These are phyloP conservation scores for Monosporascus sp. DNA, from an alignment of 2,329 filamentous ascomycete genomes.

Conservation along the genomic window DNA sequence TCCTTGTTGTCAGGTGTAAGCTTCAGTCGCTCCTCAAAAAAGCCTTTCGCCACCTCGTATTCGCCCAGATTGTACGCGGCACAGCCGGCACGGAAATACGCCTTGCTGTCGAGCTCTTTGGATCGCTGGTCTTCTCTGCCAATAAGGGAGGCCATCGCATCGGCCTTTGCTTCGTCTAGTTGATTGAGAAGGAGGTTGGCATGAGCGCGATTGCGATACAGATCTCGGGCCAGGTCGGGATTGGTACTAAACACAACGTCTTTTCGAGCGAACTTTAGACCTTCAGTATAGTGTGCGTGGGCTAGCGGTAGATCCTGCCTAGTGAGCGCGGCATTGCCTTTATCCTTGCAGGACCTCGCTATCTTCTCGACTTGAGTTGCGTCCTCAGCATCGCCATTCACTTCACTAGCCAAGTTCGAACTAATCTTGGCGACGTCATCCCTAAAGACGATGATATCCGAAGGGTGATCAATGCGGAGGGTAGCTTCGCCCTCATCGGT, in stretches of 20 bases:
- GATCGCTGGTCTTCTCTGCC: slow-evolving; percentile 3
- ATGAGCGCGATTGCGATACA: slow-evolving; percentile 25
- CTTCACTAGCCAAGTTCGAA: not conserved
- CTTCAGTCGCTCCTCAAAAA: slow-evolving; percentile 16
- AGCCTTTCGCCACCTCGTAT: slow-evolving; percentile 15
- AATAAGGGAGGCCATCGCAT: slow-evolving; percentile 26
- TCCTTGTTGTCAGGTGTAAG: slow-evolving; percentile 19
- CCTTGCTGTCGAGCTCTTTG: slow-evolving; percentile 23
- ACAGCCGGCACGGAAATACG: slow-evolving; percentile 26
- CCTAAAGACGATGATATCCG: slow-evolving; percentile 19
- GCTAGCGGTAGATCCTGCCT: slow-evolving; percentile 15
- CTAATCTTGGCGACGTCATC: not conserved
- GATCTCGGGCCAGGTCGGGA: slow-evolving; percentile 22
- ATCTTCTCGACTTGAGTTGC: not conserved
- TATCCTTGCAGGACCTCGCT: slow-evolving; percentile 18
- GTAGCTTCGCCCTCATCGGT: slow-evolving; percentile 33
- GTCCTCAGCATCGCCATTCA: not conserved
- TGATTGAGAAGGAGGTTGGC: slow-evolving; percentile 26
- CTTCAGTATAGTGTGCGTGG: slow-evolving; percentile 21
- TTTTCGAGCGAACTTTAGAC: slow-evolving; percentile 10
- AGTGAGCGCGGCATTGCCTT: slow-evolving; percentile 24
- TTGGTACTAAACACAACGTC: not conserved
- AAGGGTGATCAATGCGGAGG: slow-evolving; percentile 32
- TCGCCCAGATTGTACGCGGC: slow-evolving; percentile 25
- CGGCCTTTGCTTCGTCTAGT: slow-evolving; percentile 24